Conservation (phyloP, 352 stramenopile genomes). For the Pythium phragmitis region DNA sequence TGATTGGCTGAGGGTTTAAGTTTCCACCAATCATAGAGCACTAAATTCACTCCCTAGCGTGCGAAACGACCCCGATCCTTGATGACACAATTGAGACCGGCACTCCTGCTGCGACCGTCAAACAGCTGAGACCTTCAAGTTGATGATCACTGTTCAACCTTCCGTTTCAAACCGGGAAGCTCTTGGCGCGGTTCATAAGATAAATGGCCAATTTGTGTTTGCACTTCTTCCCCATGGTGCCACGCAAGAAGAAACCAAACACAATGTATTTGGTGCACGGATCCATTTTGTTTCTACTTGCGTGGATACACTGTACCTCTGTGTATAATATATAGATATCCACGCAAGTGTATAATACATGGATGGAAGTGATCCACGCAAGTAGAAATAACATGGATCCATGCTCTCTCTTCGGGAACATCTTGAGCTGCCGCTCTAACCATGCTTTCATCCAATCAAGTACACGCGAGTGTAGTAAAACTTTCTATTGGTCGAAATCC, state of each 20-base stretch:
- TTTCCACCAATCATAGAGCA: constrained; percentile 15
- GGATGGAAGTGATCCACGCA: too few species aligned
- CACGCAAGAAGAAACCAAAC: not conserved
- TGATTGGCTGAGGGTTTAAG: constrained; percentile 25
- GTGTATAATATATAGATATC: too few species aligned
- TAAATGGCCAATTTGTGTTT: not conserved
- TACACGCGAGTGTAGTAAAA: not conserved
- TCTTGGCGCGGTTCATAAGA: too few species aligned
- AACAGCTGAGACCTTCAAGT: not conserved
- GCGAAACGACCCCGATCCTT: not conserved
- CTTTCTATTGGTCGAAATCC: constrained; percentile 15
- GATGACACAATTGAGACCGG: too few species aligned
- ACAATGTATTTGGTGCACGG: not conserved
- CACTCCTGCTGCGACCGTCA: not conserved
- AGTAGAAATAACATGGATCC: too few species aligned
- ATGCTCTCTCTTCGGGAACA: too few species aligned
- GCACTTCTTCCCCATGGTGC: too few species aligned
- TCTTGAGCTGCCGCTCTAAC: not conserved
- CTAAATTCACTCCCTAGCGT: not conserved
- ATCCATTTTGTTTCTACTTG: not conserved
- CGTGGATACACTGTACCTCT: too few species aligned
- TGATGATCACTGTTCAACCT: too few species aligned
- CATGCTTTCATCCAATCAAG: not conserved
- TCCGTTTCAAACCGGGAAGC: too few species aligned
- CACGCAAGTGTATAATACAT: too few species aligned